Evolutionary conservation across 1,284 basidiomycete species (phyloP).

Genomic region (Phlebopus sp.): DNA sequence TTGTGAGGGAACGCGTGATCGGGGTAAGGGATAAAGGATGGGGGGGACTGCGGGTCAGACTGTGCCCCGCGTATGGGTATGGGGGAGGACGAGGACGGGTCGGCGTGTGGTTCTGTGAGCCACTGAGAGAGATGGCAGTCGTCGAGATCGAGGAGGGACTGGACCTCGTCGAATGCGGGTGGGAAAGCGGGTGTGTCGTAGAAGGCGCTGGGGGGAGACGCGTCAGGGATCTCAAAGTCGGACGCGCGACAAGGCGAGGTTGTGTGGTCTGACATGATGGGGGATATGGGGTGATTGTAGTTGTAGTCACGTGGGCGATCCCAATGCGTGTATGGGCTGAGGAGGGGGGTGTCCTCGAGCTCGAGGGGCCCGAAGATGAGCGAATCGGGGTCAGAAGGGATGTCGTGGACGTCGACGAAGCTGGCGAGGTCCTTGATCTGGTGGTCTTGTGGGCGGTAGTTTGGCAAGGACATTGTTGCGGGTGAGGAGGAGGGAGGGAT

Average conservation of each 20-base stretch:
- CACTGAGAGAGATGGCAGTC: conserved; percentile 48
- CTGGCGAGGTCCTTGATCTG: conserved; percentile 44
- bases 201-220: conserved; percentile 31
- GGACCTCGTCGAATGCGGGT: conserved; percentile 27
- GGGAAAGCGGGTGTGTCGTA: conserved; percentile 27
- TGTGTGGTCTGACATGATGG: conserved; percentile 31
- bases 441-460: conserved; percentile 37
- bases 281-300: conserved; percentile 34
- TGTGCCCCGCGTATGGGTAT: conserved; percentile 57
- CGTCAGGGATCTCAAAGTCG: conserved; percentile 36
- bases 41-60: conserved; percentile 37
- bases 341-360: conserved; percentile 50
- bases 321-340: conserved; percentile 33
- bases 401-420: conserved; percentile 41
- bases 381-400: conserved; percentile 45
- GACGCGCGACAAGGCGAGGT: conserved; percentile 28
- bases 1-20: conserved; percentile 47
- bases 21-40: conserved; percentile 41
- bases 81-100: conserved; percentile 51
- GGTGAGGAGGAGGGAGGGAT: conserved; percentile 21
- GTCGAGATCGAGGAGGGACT: conserved; percentile 41
- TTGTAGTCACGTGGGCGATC: conserved; percentile 48
- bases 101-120: conserved; percentile 56
- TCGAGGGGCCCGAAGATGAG: conserved; percentile 65
- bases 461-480: conserved; percentile 39